Conservation (phyloP, 1,284 basidiomycete genomes). For the Trichosporon coremiiforme region DNA sequence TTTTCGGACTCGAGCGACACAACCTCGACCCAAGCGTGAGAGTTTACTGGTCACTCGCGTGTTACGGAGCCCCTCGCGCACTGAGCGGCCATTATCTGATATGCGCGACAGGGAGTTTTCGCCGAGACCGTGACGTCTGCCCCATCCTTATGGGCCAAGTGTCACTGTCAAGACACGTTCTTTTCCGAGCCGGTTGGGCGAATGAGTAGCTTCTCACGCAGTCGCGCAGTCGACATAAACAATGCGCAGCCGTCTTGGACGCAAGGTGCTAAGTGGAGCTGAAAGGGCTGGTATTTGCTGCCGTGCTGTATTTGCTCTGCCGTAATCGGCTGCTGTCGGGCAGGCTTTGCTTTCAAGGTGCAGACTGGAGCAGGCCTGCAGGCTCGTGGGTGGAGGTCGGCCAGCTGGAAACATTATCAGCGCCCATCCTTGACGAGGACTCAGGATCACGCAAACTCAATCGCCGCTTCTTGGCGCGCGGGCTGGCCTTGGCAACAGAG, state of each 20-base stretch:
- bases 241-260: not conserved
- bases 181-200: not conserved
- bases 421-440: not conserved
- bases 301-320: not conserved
- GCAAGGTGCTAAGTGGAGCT: not conserved
- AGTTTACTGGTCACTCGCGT: not conserved
- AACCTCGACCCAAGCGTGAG: not conserved
- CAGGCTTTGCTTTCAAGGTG: not conserved
- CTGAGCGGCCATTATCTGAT: not conserved
- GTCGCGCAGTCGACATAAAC: not conserved
- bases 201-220: not conserved
- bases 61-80: not conserved
- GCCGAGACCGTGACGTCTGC: not conserved
- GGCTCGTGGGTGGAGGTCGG: not conserved
- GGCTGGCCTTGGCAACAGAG: not conserved
- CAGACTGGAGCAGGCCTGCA: too few relatives aligned
- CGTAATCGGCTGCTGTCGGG: conserved; percentile 11
- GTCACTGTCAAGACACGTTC: not conserved
- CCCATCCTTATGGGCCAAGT: too few relatives aligned
- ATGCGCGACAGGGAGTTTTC: not conserved
- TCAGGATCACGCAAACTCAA: conserved; percentile 1
- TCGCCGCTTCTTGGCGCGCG: not conserved
- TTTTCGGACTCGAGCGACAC: conserved; percentile 9
- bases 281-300: not conserved
- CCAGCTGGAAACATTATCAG: conserved; percentile 1